Evolutionary conservation across 2,329 filamentous ascomycete genomes (phyloP).

Genomic region (Fusarium cicatricum): DNA sequence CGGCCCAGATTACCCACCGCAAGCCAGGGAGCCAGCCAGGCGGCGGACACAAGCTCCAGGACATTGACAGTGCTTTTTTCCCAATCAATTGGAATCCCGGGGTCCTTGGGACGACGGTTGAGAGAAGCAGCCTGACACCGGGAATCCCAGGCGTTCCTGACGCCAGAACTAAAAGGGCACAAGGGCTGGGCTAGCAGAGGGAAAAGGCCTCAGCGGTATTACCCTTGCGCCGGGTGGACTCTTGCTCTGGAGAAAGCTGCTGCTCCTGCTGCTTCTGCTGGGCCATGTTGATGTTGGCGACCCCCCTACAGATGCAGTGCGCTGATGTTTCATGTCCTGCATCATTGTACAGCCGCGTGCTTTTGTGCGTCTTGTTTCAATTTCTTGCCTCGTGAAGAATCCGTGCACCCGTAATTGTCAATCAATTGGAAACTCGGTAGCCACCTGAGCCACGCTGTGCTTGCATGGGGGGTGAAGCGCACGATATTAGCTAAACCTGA

Average conservation of each 20-base stretch:
- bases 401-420: too few species aligned
- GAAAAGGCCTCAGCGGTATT: neutral
- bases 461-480: slow-evolving; percentile 5
- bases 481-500: neutral
- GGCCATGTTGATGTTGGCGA: neutral
- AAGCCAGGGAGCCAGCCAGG: neutral
- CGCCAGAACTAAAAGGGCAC: slow-evolving; percentile 7
- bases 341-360: too few species aligned
- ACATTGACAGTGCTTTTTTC: neutral
- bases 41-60: neutral
- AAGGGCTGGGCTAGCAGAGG: too few species aligned
- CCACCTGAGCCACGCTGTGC: neutral
- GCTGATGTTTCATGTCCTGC: slow-evolving; percentile 20
- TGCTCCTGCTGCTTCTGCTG: too few species aligned
- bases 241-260: neutral
- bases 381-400: too few species aligned
- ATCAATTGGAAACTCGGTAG: neutral
- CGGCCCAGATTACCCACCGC: neutral
- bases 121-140: neutral
- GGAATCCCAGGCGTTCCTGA: slow-evolving; percentile 16
- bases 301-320: slow-evolving; percentile 22
- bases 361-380: too few species aligned
- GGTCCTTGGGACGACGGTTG: too few species aligned
- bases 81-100: neutral
- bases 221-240: neutral